Base-by-base conservation (phyloP, 371 early-diverging fungal species). In the Haplosporangium sp. region DNA sequence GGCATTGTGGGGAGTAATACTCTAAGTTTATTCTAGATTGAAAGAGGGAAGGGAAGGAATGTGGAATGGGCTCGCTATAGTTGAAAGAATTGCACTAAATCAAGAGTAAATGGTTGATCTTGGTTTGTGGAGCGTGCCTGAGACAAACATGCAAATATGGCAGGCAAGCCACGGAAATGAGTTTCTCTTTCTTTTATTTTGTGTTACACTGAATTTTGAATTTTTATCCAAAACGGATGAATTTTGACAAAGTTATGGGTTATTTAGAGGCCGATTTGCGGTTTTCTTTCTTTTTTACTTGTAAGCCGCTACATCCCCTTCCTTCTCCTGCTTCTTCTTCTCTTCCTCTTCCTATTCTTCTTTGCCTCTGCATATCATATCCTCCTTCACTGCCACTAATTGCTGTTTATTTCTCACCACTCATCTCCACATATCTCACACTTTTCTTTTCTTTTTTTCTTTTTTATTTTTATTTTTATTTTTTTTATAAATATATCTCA, bases 1-100 rank as follows among this genome's bases (percentile, higher is more conserved):
- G 79, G 79, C 79, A 79, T 79, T 44, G 55, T 17, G n/a, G 38
- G 4, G 5, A 3, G 34, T n/a, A 27, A 27, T 27, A 27, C 27
- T 27, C 27, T 27, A 27, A 27, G 27, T 27, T 27, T 27, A 27
- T 27, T 27, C 27, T 27, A 27, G 27, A 27, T 27, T 27, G 42
- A 40, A 42, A 4, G 60, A 40, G 39, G 10, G 7, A 11, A 45
- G 38, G 15, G 34, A 48, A 38, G 20, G 10, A 19, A 13, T 27
- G n/a, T 19, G 37, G 13, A 52, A 52, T 52, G 52, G 20, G 19
- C 13, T 44, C 11, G 44, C 13, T 44, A 13, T 44, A 9, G 8
- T 8, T 5, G 44, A 13, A 44, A 13, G n/a, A 52, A 10, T 52
- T 45, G 45, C 45, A 45, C 10, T 45, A 45, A 45, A 15, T 15